phyloP scores from a whole-genome alignment of 768 basidiomycete species.

The Boletus barrowsii region DNA sequence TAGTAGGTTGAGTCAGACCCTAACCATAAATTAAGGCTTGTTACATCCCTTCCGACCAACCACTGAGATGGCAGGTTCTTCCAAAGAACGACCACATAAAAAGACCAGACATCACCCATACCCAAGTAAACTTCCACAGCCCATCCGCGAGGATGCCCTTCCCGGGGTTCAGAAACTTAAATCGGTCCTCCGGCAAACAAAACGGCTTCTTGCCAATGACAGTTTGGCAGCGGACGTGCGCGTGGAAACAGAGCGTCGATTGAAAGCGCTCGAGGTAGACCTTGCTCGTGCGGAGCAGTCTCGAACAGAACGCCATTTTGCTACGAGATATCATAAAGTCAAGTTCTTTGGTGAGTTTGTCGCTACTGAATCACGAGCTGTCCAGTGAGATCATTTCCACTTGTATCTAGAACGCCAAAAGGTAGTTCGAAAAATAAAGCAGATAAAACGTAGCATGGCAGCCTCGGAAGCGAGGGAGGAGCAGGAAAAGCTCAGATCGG shows the following conservation, averaged over 20 bases:
- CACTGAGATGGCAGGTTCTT: constrained; percentile 9
- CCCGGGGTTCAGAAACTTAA: constrained; percentile 88
- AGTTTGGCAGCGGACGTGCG: constrained; percentile 82
- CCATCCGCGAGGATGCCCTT: constrained; percentile 13
- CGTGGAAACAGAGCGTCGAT: constrained; percentile 74
- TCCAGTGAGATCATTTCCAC: background rate
- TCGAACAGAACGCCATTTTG: constrained; percentile 69
- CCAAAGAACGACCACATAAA: constrained; percentile 14
- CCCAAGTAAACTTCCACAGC: constrained; percentile 2
- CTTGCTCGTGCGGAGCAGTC: constrained; percentile 59
- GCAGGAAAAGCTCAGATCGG: constrained; percentile 41
- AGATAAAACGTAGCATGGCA: constrained; percentile 55
- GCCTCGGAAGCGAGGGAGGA: constrained; percentile 36
- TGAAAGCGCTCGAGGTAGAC: constrained; percentile 73
- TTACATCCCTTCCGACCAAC: background rate
- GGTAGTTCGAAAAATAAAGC: constrained; percentile 70
- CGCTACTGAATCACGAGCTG: background rate
- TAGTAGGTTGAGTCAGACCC: constrained; percentile 3
- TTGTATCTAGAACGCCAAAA: constrained; percentile 74
- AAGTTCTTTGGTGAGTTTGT: constrained; percentile 86
- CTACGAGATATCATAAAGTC: constrained; percentile 80
- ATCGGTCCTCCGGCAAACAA: constrained; percentile 77
- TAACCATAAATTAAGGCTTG: constrained; percentile 14
- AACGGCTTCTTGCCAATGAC: constrained; percentile 80
- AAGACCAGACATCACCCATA: constrained; percentile 14